These are phyloP conservation scores for Selenicereus undatus DNA, from an alignment of 148 eudicot genomes.

Conservation along the genomic window DNA sequence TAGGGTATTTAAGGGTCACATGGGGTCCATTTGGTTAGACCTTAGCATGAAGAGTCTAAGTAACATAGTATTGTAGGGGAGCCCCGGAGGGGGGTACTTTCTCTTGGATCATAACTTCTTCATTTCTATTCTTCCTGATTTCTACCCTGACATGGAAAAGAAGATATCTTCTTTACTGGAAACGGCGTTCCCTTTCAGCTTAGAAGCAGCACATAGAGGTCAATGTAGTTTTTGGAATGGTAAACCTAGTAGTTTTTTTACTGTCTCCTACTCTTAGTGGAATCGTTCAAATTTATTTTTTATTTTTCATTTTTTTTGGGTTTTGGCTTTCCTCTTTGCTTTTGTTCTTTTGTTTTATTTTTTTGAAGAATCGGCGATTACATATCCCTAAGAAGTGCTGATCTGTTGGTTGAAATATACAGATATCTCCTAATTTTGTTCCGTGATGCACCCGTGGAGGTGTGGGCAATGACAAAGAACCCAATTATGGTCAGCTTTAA, in stretches of 20 bases:
- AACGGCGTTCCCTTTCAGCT: background rate
- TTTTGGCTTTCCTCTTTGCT: background rate
- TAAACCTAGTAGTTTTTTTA: background rate
- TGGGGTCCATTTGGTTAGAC: background rate
- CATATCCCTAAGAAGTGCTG: background rate
- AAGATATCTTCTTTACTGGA: background rate
- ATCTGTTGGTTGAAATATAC: slow-evolving; percentile 23
- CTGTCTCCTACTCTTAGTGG: background rate
- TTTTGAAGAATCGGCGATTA: background rate
- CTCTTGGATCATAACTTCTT: background rate
- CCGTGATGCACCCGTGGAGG: slow-evolving; percentile 99
- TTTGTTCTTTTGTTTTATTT: background rate
- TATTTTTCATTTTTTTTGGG: background rate
- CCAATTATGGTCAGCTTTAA: slow-evolving; percentile 83
- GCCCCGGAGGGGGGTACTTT: background rate
- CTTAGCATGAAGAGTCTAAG: background rate
- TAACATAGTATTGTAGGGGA: background rate
- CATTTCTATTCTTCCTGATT: background rate
- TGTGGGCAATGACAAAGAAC: slow-evolving; percentile 99
- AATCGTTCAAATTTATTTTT: no score
- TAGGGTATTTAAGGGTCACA: background rate
- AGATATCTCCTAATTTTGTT: slow-evolving; percentile 91
- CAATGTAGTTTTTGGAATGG: background rate
- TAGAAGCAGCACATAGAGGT: background rate
- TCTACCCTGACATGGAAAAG: background rate